Conservation (phyloP, 208 protist species). For the Acanthamoeba polyphaga region DNA sequence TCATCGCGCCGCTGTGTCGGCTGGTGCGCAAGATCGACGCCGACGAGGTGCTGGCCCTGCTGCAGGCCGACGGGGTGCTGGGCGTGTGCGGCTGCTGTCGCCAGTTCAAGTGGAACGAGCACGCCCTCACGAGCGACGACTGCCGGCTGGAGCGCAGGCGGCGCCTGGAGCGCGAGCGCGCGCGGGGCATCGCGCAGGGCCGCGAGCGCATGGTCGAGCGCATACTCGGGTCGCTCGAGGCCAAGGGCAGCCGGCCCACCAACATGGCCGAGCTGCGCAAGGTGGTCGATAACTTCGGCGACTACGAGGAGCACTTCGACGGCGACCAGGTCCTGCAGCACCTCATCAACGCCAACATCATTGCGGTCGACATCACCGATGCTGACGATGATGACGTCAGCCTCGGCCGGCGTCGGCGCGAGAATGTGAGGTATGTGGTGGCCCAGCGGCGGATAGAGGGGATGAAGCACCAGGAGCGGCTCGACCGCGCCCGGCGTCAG, state of each 20-base stretch:
- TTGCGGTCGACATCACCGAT: not conserved
- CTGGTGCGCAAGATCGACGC: not conserved
- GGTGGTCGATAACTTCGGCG: constrained; percentile 17
- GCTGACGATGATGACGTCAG: too few species aligned
- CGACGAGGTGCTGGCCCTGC: not conserved
- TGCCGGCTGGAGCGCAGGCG: not conserved
- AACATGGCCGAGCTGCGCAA: not conserved
- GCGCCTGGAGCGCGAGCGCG: not conserved
- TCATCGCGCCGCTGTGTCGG: constrained; percentile 11
- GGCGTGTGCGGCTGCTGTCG: not conserved
- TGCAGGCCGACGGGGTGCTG: not conserved
- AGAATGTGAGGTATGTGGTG: not conserved
- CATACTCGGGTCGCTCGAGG: not conserved
- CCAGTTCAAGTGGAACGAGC: not conserved
- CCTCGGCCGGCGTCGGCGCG: not conserved
- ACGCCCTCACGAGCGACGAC: not conserved
- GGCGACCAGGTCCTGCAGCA: not conserved
- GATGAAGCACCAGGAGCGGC: constrained; percentile 17
- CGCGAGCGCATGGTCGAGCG: constrained; percentile 20
- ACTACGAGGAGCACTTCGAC: constrained; percentile 29
- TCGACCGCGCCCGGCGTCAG: not conserved
- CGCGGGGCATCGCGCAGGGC: not conserved
- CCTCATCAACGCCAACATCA: not conserved
- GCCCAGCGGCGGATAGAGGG: not conserved
- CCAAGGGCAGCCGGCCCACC: not conserved